A percentile compares a stretch with the other conserved stretches of the same genome.
Conservation (phyloP, 352 stramenopile species). For the Aphanomyces invadans region DNA sequence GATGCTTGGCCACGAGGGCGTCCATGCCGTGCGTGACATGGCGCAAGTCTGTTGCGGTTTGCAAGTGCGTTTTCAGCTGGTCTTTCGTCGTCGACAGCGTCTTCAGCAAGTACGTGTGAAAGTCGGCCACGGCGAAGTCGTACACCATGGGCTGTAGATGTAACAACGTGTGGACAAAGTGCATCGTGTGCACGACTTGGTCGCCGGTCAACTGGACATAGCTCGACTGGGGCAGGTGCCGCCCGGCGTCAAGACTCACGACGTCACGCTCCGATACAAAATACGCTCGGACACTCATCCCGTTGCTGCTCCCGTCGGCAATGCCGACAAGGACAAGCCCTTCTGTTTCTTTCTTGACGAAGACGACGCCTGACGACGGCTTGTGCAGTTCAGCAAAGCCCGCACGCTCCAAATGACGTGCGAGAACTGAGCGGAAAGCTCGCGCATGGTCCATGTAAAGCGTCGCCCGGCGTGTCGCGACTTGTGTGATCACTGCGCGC, state of each 20-base stretch:
- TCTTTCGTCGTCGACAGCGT: constrained; percentile 1
- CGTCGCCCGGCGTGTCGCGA: neutral
- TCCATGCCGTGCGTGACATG: neutral
- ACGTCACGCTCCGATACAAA: constrained; percentile 25
- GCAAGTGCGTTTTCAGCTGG: constrained; percentile 13
- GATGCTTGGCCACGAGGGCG: neutral
- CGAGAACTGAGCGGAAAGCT: neutral
- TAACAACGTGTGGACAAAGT: neutral
- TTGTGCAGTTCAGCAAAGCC: neutral
- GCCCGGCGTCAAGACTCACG: constrained; percentile 18
- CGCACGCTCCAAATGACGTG: neutral
- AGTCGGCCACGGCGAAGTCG: constrained; percentile 12
- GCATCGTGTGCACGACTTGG: constrained; percentile 12
- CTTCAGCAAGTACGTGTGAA: constrained; percentile 15
- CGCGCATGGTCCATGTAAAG: neutral
- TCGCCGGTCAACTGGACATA: neutral
- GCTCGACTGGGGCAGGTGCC: constrained; percentile 20
- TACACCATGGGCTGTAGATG: constrained; percentile 11
- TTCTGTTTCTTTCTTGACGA: constrained; percentile 8
- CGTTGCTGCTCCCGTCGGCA: neutral
- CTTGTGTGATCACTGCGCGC: neutral
- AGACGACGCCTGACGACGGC: neutral
- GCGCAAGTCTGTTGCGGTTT: neutral
- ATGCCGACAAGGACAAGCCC: constrained; percentile 16
- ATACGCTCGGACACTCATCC: neutral